Evolutionary conservation across 2,329 filamentous ascomycete genomes (phyloP).

Genomic region (Conoideocrella luteorostrata): DNA sequence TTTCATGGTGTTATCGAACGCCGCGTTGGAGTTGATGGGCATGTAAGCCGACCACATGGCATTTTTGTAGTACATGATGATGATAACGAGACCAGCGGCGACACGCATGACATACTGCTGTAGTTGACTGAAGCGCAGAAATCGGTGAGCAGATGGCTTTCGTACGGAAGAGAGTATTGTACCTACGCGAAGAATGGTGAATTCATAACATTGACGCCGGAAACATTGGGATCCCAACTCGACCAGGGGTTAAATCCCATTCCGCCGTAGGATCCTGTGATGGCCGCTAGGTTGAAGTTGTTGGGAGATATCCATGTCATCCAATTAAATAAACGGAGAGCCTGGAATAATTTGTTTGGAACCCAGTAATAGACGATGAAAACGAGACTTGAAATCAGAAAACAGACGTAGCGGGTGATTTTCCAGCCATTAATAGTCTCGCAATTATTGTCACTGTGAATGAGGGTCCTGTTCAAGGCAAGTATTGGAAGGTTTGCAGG

Average conservation of each 20-base stretch:
- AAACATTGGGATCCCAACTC: slow-evolving; percentile 45
- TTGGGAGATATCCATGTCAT: slow-evolving; percentile 44
- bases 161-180: no score
- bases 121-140: no score
- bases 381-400: slow-evolving; percentile 29
- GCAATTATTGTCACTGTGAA: slow-evolving; percentile 25
- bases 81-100: slow-evolving; percentile 32
- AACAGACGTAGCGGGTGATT: slow-evolving; percentile 38
- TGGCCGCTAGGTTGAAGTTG: slow-evolving; percentile 32
- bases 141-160: no score
- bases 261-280: slow-evolving; percentile 35
- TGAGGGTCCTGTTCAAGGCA: slow-evolving; percentile 26
- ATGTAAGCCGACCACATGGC: slow-evolving; percentile 38
- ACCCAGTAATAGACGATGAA: slow-evolving; percentile 41
- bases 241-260: slow-evolving; percentile 44
- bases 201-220: no score
- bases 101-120: slow-evolving; percentile 28
- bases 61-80: slow-evolving; percentile 37
- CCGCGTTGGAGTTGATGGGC: slow-evolving; percentile 40
- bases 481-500: slow-evolving; percentile 25
- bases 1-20: slow-evolving; percentile 37
- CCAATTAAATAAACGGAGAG: slow-evolving; percentile 40
- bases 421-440: slow-evolving; percentile 37
- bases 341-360: slow-evolving; percentile 38
- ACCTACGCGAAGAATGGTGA: no score